A percentile compares a stretch with the other conserved stretches of the same genome.
These are phyloP conservation scores for Verticillium albo-atrum DNA, from an alignment of 2,329 filamentous ascomycete genomes.

Conservation along the genomic window DNA sequence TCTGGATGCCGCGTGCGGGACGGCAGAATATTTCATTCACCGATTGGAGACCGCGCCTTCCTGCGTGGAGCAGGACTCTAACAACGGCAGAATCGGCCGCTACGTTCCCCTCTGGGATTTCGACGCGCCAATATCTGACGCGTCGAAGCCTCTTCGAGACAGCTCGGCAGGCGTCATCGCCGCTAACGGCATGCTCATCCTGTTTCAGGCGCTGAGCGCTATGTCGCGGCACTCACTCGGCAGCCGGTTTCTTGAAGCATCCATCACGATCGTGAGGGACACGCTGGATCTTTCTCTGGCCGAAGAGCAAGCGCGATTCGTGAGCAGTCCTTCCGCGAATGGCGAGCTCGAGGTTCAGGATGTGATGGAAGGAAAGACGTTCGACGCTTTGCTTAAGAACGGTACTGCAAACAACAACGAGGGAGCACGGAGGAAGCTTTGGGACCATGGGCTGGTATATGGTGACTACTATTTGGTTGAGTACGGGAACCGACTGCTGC, in stretches of 20 bases:
- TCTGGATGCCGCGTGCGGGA: constrained; percentile 34
- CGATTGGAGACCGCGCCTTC: constrained; percentile 24
- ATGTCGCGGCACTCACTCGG: constrained; percentile 1
- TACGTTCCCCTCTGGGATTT: constrained; percentile 34
- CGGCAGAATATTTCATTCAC: constrained; percentile 42
- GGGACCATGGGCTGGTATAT: constrained; percentile 36
- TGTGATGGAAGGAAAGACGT: constrained; percentile 5
- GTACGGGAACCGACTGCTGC: constrained; percentile 38
- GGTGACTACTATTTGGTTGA: constrained; percentile 41
- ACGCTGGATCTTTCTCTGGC: constrained; percentile 16
- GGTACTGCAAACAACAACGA: constrained; percentile 28
- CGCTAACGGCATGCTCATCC: constrained; percentile 32
- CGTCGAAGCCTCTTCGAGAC: constrained; percentile 11
- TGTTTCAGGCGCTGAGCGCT: constrained; percentile 25
- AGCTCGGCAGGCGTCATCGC: constrained; percentile 31
- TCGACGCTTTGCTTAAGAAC: constrained; percentile 25
- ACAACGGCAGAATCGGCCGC: constrained; percentile 15
- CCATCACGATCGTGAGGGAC: constrained; percentile 11
- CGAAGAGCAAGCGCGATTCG: constrained; percentile 15
- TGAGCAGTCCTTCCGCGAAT: background rate
- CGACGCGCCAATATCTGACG: constrained; percentile 28
- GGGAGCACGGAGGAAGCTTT: constrained; percentile 15
- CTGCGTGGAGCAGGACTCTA: constrained; percentile 17
- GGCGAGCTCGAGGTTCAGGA: constrained; percentile 4
- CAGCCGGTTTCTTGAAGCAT: constrained; percentile 7